Percentiles rank a stretch among this genome's conserved stretches.
These are phyloP conservation scores for Scalesia atractyloides DNA, from an alignment of 129 eudicot species.

Conservation along the genomic window DNA sequence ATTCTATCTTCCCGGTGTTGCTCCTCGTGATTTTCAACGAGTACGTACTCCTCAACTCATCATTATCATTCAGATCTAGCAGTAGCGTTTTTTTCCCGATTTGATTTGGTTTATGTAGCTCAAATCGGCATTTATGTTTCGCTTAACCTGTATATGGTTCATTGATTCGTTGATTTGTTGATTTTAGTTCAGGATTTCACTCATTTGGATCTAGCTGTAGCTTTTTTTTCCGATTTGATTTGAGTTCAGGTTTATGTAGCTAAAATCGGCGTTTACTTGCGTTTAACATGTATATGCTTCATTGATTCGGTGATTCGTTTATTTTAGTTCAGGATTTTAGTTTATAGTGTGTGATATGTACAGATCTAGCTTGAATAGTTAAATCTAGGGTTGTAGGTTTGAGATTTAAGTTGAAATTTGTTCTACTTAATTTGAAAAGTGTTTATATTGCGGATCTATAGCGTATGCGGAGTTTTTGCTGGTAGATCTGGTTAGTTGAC, in stretches of 20 bases:
- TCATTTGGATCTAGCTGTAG: background rate
- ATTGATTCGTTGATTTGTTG: constrained; percentile 7
- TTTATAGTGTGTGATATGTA: background rate
- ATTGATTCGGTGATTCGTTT: constrained; percentile 6
- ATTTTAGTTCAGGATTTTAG: constrained; percentile 23
- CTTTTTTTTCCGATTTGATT: background rate
- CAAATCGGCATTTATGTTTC: constrained; percentile 6
- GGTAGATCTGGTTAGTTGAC: constrained; percentile 19
- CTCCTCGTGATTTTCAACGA: constrained; percentile 82
- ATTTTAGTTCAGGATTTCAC: constrained; percentile 22
- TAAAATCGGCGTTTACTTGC: constrained; percentile 4
- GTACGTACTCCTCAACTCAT: constrained; percentile 37
- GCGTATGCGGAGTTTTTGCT: background rate
- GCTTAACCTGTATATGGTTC: constrained; percentile 6
- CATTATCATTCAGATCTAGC: constrained; percentile 13
- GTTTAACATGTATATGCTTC: constrained; percentile 7
- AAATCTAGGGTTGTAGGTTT: constrained; percentile 44
- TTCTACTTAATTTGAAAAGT: background rate
- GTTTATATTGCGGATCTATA: constrained; percentile 14
- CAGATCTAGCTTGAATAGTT: constrained; percentile 27
- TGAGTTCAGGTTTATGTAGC: background rate
- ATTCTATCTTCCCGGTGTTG: constrained; percentile 97
- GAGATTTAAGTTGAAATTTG: background rate
- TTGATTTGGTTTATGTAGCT: constrained; percentile 1
- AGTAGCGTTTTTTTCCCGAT: background rate